Evolutionary conservation across 306 rosid species (phyloP).

Genomic region (Corylus americana): DNA sequence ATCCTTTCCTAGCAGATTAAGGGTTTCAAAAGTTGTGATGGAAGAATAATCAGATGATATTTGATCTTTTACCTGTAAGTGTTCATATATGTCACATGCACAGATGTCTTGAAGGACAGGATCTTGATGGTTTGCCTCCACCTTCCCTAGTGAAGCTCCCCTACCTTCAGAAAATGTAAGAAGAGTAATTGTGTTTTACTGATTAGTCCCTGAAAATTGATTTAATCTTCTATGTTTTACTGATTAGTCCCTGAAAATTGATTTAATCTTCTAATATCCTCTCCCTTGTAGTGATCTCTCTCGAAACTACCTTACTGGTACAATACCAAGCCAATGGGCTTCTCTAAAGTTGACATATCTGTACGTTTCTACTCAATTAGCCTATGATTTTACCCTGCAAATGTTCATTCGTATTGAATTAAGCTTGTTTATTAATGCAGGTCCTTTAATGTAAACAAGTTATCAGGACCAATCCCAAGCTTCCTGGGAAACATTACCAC

Average conservation of each 20-base stretch:
- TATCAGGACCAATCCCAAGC: constrained; percentile 35
- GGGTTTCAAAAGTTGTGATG: too few species aligned
- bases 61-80: too few species aligned
- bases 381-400: too few species aligned
- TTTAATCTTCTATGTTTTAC: too few species aligned
- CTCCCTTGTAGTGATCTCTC: constrained; percentile 12
- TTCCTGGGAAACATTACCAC: constrained; percentile 28
- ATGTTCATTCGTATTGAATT: not conserved
- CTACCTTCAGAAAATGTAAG: constrained; percentile 19
- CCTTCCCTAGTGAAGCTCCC: constrained; percentile 26
- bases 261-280: not conserved
- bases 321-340: constrained; percentile 26
- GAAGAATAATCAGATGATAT: too few species aligned
- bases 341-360: constrained; percentile 18
- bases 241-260: not conserved
- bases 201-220: too few species aligned
- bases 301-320: constrained; percentile 29
- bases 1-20: too few species aligned
- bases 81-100: too few species aligned
- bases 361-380: constrained; percentile 6
- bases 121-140: constrained; percentile 41
- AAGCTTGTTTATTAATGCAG: constrained; percentile 10
- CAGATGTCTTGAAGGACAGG: constrained; percentile 19
- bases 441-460: constrained; percentile 29
- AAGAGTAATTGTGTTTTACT: too few species aligned